Evolutionary conservation across 805 yeast species (phyloP).

Genomic region (Schizosaccharomyces pombe): ASM294v3 CU329670.1:727501-728000

Average conservation of each 20-base stretch:
- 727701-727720: conserved; percentile 80
- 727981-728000: conserved; percentile 52
- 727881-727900: conserved; percentile 81
- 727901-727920: conserved; percentile 14
- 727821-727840: conserved; percentile 14
- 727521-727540: conserved; percentile 58
- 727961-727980: background rate
- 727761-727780: background rate
- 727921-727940: background rate
- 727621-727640: conserved; percentile 58
- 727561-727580: conserved; percentile 39
- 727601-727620: conserved; percentile 56
- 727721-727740: conserved; percentile 41
- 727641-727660: conserved; percentile 70
- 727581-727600: conserved; percentile 53
- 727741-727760: background rate
- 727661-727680: conserved; percentile 88
- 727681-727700: conserved; percentile 48
- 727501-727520: conserved; percentile 13
- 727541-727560: conserved; percentile 29
- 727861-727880: conserved; percentile 62
- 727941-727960: background rate
- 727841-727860: conserved; percentile 39
- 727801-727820: background rate
- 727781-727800: background rate